Base-by-base conservation (phyloP, 768 basidiomycete species). In the Scleroderma citrinum region DNA sequence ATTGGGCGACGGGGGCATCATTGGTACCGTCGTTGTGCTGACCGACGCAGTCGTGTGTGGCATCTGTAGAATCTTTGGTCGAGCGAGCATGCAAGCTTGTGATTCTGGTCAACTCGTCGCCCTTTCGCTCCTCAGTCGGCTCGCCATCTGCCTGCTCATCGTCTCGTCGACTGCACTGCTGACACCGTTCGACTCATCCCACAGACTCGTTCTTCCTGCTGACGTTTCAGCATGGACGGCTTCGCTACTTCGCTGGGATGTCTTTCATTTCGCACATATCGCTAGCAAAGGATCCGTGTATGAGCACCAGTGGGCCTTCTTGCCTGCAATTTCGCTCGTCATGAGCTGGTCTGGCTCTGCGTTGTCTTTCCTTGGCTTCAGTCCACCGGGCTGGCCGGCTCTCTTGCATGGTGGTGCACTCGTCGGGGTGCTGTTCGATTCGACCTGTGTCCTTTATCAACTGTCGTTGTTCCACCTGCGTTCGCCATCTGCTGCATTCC, bases 221-320 rank as follows among this genome's bases (percentile, higher is more conserved):
- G 16, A 46, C 11, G 31, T 44, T 20, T 44, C 56, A 3, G 51
- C 52, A 30, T 66, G 55, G 58, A 53, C 54, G 1, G 62, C 64
- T 17, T 56, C 67, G 6, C 61, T 82, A 3, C 70, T 92, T 10
- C 80, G 92, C 56, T 99, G 95, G 96, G 95, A 98, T 61, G 74
- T 74, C 2, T 76, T 97, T 55, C 85, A 96, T 66, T 97, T 92
- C 64, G 56, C 71, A 6, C 75, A 77, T 57, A 79, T 91, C 46
- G 88, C 91, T 0, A 58, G 71, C 23, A 51, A 76, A 11, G 76
- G 78, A 8, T 76, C 84, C 56, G 52, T 53, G 1, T 82, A 80
- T 61, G 95, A 98, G 61, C 78, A 95, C 57, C 75, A 89, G 55
- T 88, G 87, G 77, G 95, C 95, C 0, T 98, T 92, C 65, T 77